A percentile compares a stretch with the other conserved stretches of the same genome.
phyloP scores from a whole-genome alignment of 345 rosid species.

The Sapria himalayana region DNA sequence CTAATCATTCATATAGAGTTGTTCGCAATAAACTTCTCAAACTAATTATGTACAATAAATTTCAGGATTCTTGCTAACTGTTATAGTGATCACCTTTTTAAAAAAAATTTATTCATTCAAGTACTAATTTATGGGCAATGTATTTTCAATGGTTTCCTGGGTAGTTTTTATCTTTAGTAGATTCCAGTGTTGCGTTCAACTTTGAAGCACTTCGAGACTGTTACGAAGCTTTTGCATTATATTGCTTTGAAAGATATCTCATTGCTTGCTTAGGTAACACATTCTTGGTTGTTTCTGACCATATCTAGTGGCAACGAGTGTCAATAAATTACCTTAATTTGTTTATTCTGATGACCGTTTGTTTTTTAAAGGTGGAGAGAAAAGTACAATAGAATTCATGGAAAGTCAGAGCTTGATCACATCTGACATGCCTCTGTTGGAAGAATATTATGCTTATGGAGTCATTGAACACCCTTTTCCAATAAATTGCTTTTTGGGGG shows the following conservation, averaged over 20 bases:
- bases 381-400: slow-evolving; percentile 75
- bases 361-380: slow-evolving; percentile 60
- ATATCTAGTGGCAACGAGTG: neutral
- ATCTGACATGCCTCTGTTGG: slow-evolving; percentile 43
- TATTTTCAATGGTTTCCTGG: slow-evolving; percentile 7
- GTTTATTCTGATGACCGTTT: slow-evolving; percentile 2
- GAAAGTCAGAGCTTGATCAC: slow-evolving; percentile 63
- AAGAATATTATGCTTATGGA: slow-evolving; percentile 35
- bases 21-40: too few relatives aligned
- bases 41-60: too few relatives aligned
- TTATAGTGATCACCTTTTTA: too few relatives aligned
- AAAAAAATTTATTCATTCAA: too few relatives aligned
- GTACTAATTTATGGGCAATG: slow-evolving; percentile 9
- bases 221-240: slow-evolving; percentile 98
- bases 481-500: slow-evolving; percentile 50
- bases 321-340: neutral
- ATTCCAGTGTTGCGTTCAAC: slow-evolving; percentile 82
- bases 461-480: slow-evolving; percentile 73
- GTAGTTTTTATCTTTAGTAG: slow-evolving; percentile 77
- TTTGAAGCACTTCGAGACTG: slow-evolving; percentile 82
- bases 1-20: too few relatives aligned
- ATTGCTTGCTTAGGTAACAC: slow-evolving; percentile 87
- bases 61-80: too few relatives aligned
- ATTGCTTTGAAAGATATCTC: slow-evolving; percentile 98
- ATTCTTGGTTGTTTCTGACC: neutral